These are phyloP conservation scores for Melocanna baccifera DNA, from an alignment of 176 grass and related monocot genomes.

Conservation along the genomic window DNA sequence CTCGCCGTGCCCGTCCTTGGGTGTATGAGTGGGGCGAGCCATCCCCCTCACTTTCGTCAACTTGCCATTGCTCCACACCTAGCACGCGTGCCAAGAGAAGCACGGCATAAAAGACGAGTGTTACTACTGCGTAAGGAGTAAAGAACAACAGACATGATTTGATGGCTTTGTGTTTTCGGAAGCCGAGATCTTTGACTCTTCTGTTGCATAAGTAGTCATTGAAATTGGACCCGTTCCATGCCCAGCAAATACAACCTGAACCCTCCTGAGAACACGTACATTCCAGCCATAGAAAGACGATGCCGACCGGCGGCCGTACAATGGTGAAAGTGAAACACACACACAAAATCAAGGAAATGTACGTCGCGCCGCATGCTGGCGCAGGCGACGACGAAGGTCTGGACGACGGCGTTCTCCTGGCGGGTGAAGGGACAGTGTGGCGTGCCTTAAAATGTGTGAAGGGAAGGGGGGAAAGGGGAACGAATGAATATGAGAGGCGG, in stretches of 20 bases:
- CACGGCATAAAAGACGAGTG: background rate
- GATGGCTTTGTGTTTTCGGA: slow-evolving; percentile 22
- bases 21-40: slow-evolving; percentile 29
- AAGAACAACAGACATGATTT: background rate
- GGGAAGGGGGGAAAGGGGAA: background rate
- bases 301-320: too few species aligned
- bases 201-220: background rate
- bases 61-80: slow-evolving; percentile 81
- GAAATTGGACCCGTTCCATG: too few species aligned
- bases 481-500: background rate
- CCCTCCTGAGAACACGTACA: too few species aligned
- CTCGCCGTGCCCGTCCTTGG: background rate
- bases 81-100: slow-evolving; percentile 30
- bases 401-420: slow-evolving; percentile 81
- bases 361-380: slow-evolving; percentile 6
- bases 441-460: too few species aligned
- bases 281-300: too few species aligned
- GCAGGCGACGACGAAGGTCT: slow-evolving; percentile 89
- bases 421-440: slow-evolving; percentile 51
- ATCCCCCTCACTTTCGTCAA: slow-evolving; percentile 67
- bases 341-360: too few species aligned
- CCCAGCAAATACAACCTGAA: too few species aligned
- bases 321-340: too few species aligned
- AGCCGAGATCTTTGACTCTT: slow-evolving; percentile 3
- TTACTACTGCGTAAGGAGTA: slow-evolving; percentile 9